These are phyloP conservation scores for Heritiera fomes DNA, from an alignment of 345 rosid genomes.

Conservation along the genomic window DNA sequence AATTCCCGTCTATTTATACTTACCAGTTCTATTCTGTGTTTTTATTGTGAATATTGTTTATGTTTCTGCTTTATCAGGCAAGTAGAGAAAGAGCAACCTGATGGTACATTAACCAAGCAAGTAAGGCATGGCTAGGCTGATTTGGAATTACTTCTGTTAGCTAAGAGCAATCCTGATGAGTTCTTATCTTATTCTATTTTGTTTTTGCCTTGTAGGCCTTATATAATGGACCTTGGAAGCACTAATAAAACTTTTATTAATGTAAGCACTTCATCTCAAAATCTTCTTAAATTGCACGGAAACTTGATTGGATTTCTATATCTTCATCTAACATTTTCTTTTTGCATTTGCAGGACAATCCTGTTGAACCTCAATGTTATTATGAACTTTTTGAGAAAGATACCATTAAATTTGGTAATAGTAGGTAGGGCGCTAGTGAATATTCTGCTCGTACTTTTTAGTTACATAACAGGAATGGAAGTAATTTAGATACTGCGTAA, in stretches of 20 bases:
- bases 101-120: conserved; percentile 68
- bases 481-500: not conserved
- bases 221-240: conserved; percentile 97
- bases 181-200: conserved; percentile 18
- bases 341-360: conserved; percentile 60
- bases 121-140: conserved; percentile 47
- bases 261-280: conserved; percentile 46
- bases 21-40: conserved; percentile 9
- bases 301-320: conserved; percentile 14
- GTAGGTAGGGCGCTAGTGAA: conserved; percentile 61
- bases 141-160: not conserved
- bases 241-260: conserved; percentile 89
- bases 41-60: conserved; percentile 19
- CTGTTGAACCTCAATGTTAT: conserved; percentile 85
- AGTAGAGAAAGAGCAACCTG: conserved; percentile 71
- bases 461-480: conserved; percentile 6
- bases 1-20: conserved; percentile 58
- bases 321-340: conserved; percentile 25
- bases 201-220: conserved; percentile 58
- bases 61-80: conserved; percentile 51
- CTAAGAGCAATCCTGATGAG: not conserved
- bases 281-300: conserved; percentile 17
- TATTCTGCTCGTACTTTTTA: not conserved
- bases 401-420: conserved; percentile 91
- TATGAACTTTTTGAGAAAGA: conserved; percentile 95